These are phyloP conservation scores for Fraxinus sp. DNA, from an alignment of 305 asterid species.

Conservation along the genomic window DNA sequence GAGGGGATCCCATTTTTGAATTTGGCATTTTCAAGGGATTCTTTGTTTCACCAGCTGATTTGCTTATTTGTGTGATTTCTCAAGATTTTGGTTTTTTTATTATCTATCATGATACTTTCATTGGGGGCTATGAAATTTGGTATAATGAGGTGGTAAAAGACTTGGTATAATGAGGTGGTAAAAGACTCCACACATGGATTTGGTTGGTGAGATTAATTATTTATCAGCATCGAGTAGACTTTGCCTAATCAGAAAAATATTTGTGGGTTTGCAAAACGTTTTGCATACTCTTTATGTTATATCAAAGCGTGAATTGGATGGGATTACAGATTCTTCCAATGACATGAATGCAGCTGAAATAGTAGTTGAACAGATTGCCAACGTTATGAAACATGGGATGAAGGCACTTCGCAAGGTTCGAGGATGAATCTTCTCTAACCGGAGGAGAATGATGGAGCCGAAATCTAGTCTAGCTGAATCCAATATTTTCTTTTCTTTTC, in stretches of 20 bases:
- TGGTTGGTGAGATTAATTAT: not conserved
- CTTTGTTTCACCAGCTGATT: not conserved
- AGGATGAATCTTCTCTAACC: not conserved
- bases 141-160: not conserved
- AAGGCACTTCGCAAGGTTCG: not conserved
- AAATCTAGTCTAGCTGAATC: not conserved
- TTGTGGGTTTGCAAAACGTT: not conserved
- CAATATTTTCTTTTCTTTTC: not conserved
- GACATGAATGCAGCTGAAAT: not conserved
- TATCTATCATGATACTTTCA: not conserved
- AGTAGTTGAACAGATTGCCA: not conserved
- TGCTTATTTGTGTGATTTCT: not conserved
- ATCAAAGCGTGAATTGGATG: not conserved
- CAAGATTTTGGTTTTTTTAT: not conserved
- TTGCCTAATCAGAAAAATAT: not conserved
- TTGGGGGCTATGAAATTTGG: not conserved
- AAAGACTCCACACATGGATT: not conserved
- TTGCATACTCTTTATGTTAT: not conserved
- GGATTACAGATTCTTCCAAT: not conserved
- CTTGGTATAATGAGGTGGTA: not conserved
- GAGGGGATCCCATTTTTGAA: not conserved
- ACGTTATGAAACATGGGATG: not conserved
- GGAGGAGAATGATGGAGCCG: not conserved
- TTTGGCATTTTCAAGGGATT: not conserved
- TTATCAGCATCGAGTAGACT: not conserved